Base-by-base conservation (phyloP, 2,329 filamentous ascomycete genomes). In the Dothideomycetes sp. region DNA sequence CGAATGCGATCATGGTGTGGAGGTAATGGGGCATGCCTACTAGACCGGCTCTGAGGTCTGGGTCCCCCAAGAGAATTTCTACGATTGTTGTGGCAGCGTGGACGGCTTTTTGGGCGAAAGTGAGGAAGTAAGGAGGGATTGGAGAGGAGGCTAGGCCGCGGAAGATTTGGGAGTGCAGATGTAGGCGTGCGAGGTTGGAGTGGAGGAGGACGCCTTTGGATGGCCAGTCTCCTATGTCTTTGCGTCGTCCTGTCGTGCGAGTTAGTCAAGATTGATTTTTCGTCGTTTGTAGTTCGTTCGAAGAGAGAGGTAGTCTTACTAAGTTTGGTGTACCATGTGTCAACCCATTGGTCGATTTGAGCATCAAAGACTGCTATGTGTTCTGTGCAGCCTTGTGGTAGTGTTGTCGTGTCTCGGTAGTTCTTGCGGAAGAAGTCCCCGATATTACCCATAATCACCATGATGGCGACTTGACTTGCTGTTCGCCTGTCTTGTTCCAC, bases 391-490 rank as follows among this genome's bases (percentile, higher is more conserved):
- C 66, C 64, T 15, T 69, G 61, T 0, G 69, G 68, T 4, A 78
- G 58, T 0, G 29, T 32, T 32, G 30, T 19, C 16, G 67, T 62
- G 19, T 72, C 66, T 13, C 72, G 68, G 0, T 62, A 69, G 35
- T 78, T 73, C 1, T 68, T 68, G 0, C 75, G 74, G 45, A 79
- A 78, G 0, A 73, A 45, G 7, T 76, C 59, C 49, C 70, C 57
- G 51, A 76, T 56, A 53, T 70, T 65, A 53, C 69, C 69, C 47
- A 78, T 57, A n/a, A 78, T 76, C 15, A 70, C 68, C 42, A 79
- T 64, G 9, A 79, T 50, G 0, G 71, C 68, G 8, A 79, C 72
- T 47, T 79, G 75, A 24, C 73, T 75, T 38, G 73, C 60, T 1
- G 79, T 61, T 4, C 75, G 63, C 41, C 71, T 68, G 43, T 80